These are phyloP conservation scores for Thecamonas trahens DNA, from an alignment of 78 protist species.

Conservation along the genomic window DNA sequence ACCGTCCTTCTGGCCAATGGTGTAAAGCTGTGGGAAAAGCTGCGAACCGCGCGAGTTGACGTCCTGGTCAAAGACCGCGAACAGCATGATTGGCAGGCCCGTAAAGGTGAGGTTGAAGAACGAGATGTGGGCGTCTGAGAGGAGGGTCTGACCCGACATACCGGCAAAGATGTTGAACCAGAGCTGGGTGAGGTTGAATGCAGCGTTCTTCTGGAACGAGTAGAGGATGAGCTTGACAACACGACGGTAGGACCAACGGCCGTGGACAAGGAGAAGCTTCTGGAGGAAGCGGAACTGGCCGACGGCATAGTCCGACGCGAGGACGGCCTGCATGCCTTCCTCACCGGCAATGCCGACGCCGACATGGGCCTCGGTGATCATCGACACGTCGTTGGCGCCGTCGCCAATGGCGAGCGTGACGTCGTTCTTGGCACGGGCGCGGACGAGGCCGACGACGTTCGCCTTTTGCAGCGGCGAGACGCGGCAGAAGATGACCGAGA, in stretches of 20 bases:
- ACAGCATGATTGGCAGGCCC: slow-evolving; percentile 48
- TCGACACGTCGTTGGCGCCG: slow-evolving; percentile 81
- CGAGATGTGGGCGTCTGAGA: slow-evolving; percentile 13
- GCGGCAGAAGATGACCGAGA: slow-evolving; percentile 74
- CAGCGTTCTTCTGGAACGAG: slow-evolving; percentile 84
- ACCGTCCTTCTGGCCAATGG: slow-evolving; percentile 9
- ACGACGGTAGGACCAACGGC: slow-evolving; percentile 84
- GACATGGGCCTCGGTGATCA: slow-evolving; percentile 64
- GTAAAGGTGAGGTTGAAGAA: slow-evolving; percentile 63
- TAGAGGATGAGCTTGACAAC: slow-evolving; percentile 59
- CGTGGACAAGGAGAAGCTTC: slow-evolving; percentile 65
- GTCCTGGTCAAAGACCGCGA: slow-evolving; percentile 73
- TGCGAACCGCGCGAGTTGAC: not conserved
- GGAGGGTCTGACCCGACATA: slow-evolving; percentile 51
- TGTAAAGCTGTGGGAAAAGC: slow-evolving; percentile 25
- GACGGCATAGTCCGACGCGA: slow-evolving; percentile 80
- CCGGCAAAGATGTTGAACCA: slow-evolving; percentile 62
- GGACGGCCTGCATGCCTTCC: slow-evolving; percentile 87
- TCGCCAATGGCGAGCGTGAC: slow-evolving; percentile 93
- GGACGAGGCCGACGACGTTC: slow-evolving; percentile 1
- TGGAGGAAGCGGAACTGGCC: slow-evolving; percentile 50
- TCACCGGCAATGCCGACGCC: slow-evolving; percentile 94
- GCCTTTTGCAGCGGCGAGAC: slow-evolving; percentile 81
- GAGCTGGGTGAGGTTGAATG: slow-evolving; percentile 66
- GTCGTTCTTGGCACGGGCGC: slow-evolving; percentile 9